A percentile compares a stretch with the other conserved stretches of the same genome.
phyloP scores from a whole-genome alignment of 345 rosid species.

The Citrus reticulata region DNA sequence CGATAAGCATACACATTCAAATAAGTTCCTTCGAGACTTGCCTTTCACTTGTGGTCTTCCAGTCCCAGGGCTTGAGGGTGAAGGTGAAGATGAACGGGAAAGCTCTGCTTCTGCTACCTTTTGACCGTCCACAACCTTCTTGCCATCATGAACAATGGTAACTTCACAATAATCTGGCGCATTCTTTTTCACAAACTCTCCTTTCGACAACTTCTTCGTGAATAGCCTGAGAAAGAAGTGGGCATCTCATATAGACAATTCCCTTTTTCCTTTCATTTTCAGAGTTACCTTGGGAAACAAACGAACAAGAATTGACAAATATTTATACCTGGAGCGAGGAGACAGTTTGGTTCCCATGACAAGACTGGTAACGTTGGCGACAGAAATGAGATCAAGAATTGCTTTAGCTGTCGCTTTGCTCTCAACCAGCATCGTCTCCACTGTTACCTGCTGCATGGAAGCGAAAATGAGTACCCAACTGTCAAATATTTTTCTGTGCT shows the following conservation, averaged over 20 bases:
- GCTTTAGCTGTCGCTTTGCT: constrained; percentile 39
- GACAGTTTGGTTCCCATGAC: constrained; percentile 48
- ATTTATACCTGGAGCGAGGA: constrained; percentile 37
- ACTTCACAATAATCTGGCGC: constrained; percentile 57
- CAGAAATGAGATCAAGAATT: constrained; percentile 56
- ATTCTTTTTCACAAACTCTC: constrained; percentile 42
- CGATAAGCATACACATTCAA: constrained; percentile 39
- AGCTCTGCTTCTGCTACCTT: constrained; percentile 6
- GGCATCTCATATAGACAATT: neutral
- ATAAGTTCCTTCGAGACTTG: constrained; percentile 22
- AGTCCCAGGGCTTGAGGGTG: constrained; percentile 3
- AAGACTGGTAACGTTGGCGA: constrained; percentile 50
- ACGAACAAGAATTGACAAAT: neutral
- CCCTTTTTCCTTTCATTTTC: neutral
- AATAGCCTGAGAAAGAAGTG: constrained; percentile 20
- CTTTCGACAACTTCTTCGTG: constrained; percentile 32
- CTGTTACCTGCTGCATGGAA: constrained; percentile 36
- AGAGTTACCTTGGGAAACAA: too few species aligned
- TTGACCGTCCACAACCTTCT: constrained; percentile 22
- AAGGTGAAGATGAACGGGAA: constrained; percentile 6
- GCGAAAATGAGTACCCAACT: neutral
- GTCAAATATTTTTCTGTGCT: neutral
- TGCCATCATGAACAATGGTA: constrained; percentile 37
- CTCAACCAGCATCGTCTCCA: constrained; percentile 56
- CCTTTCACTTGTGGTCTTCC: neutral